A percentile compares a stretch with the other conserved stretches of the same genome.
Conservation (phyloP, 306 rosid genomes). For the Glycine latifolia region DNA sequence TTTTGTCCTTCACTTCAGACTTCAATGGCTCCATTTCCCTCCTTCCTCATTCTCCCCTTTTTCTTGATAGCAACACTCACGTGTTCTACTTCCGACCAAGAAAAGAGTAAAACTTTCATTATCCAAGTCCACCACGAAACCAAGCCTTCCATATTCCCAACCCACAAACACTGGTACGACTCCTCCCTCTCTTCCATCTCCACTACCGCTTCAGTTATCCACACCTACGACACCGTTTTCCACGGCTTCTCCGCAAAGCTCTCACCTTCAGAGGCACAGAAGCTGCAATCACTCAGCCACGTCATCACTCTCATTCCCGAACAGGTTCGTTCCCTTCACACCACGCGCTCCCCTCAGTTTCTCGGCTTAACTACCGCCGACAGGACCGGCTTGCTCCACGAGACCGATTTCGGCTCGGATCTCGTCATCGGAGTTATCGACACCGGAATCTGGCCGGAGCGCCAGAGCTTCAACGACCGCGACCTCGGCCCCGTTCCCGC, state of each 20-base stretch:
- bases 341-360: slow-evolving; percentile 90
- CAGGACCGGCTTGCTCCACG: slow-evolving; percentile 74
- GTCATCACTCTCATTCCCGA: slow-evolving; percentile 73
- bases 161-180: slow-evolving; percentile 78
- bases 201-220: slow-evolving; percentile 45
- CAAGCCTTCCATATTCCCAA: slow-evolving; percentile 84
- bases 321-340: slow-evolving; percentile 69
- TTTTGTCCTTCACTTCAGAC: neutral
- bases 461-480: slow-evolving; percentile 74
- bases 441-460: slow-evolving; percentile 90
- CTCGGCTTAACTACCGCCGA: slow-evolving; percentile 76
- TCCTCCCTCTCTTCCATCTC: slow-evolving; percentile 68
- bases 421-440: slow-evolving; percentile 90
- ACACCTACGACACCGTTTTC: slow-evolving; percentile 77
- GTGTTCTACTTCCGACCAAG: neutral
- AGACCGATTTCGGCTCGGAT: slow-evolving; percentile 90
- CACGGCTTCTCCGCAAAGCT: slow-evolving; percentile 86
- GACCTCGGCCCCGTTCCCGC: slow-evolving; percentile 74
- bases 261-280: slow-evolving; percentile 56
- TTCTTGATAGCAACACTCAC: no score
- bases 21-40: slow-evolving; percentile 52
- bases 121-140: slow-evolving; percentile 67
- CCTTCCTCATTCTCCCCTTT: slow-evolving; percentile 6
- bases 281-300: slow-evolving; percentile 59
- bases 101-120: slow-evolving; percentile 62